phyloP scores from a whole-genome alignment of 257 asterid species.

The Leptodermis oblonga region DNA sequence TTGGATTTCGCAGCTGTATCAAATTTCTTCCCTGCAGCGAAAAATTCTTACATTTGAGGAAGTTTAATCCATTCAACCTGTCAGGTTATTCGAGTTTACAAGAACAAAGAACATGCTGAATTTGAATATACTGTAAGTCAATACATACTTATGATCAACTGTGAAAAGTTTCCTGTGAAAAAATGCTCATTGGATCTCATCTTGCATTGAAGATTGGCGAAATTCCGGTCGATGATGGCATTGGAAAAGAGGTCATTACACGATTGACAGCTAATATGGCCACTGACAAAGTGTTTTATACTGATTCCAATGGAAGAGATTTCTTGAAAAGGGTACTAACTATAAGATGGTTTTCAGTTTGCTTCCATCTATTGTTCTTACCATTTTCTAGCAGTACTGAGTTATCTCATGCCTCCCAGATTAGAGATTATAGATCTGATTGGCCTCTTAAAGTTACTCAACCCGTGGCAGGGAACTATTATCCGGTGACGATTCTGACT shows the following conservation, averaged over 20 bases:
- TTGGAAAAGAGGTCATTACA: conserved; percentile 85
- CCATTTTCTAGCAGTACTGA: neutral
- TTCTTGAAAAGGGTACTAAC: conserved; percentile 63
- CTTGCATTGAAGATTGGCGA: conserved; percentile 62
- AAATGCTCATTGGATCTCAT: conserved; percentile 1
- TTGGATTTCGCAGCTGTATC: neutral
- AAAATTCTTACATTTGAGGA: neutral
- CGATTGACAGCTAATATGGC: conserved; percentile 68
- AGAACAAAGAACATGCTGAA: conserved; percentile 83
- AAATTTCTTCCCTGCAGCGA: no score
- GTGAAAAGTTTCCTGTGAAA: neutral
- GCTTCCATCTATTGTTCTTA: neutral
- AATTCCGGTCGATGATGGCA: conserved; percentile 57
- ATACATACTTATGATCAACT: neutral
- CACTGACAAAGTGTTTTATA: conserved; percentile 59
- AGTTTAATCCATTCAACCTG: conserved; percentile 9
- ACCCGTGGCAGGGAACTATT: conserved; percentile 91
- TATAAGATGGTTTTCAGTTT: neutral
- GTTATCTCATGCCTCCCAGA: conserved; percentile 35
- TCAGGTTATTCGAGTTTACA: conserved; percentile 74
- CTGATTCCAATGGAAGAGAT: conserved; percentile 93
- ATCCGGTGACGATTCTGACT: conserved; percentile 53
- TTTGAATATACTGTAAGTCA: conserved; percentile 74
- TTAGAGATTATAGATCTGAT: conserved; percentile 71
- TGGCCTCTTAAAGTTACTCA: conserved; percentile 81